Evolutionary conservation across 2,329 filamentous ascomycete genomes (phyloP).

Genomic region (Cordyceps cateniannulata): DNA sequence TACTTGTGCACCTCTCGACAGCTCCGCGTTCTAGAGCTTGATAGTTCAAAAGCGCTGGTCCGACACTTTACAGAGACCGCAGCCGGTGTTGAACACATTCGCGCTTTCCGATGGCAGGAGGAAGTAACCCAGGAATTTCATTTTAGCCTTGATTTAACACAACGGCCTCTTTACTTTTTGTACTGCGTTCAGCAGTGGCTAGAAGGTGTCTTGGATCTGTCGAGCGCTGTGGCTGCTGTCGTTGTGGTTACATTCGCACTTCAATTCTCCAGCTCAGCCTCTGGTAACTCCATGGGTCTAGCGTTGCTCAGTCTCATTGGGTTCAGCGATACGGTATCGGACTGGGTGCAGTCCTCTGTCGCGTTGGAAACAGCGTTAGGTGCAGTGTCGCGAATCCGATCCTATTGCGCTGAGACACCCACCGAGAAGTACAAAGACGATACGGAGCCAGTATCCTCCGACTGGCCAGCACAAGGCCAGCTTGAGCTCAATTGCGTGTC

Average conservation of each 20-base stretch:
- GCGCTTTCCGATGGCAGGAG: constrained; percentile 48
- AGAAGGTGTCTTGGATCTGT: constrained; percentile 39
- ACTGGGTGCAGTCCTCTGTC: background rate
- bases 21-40: constrained; percentile 29
- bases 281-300: background rate
- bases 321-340: background rate
- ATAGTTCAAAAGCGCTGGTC: constrained; percentile 27
- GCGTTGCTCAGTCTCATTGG: background rate
- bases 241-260: background rate
- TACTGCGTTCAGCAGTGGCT: constrained; percentile 51
- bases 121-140: constrained; percentile 36
- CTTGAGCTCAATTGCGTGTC: background rate
- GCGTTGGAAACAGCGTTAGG: background rate
- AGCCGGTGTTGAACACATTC: constrained; percentile 39
- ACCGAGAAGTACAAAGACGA: background rate
- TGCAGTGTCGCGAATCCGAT: background rate
- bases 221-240: background rate
- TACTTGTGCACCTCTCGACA: constrained; percentile 31
- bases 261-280: background rate
- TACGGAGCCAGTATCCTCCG: background rate
- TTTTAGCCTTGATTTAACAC: constrained; percentile 41
- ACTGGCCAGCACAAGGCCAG: background rate
- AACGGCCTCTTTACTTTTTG: constrained; percentile 48
- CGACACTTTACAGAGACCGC: constrained; percentile 36
- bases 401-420: background rate